Percentiles rank a stretch among this genome's conserved stretches.
These are phyloP conservation scores for Blastocystis sp. DNA, from an alignment of 352 stramenopile genomes.

Conservation along the genomic window DNA sequence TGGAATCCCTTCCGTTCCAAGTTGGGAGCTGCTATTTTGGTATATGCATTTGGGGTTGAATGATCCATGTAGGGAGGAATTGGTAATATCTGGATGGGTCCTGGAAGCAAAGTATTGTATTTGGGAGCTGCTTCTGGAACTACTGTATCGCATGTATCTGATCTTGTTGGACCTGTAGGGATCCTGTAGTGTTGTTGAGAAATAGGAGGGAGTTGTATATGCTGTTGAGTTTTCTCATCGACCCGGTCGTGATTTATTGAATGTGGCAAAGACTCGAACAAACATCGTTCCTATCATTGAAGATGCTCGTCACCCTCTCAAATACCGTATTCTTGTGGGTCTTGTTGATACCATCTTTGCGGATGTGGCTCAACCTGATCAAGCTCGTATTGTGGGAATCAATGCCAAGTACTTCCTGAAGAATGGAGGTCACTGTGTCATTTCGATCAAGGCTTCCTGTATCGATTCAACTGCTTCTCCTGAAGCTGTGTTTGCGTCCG, in stretches of 20 bases:
- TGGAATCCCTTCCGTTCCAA: conserved; percentile 99
- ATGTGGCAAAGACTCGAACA: conserved; percentile 94
- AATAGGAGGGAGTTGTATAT: conserved; percentile 84
- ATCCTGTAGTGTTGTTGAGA: not conserved
- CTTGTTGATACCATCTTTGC: conserved; percentile 98
- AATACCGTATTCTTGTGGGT: conserved; percentile 95
- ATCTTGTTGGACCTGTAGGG: conserved; percentile 87
- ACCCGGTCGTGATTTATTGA: conserved; percentile 93
- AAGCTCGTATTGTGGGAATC: conserved; percentile 94
- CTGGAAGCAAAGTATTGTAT: conserved; percentile 94
- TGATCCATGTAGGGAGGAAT: conserved; percentile 76
- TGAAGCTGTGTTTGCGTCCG: conserved; percentile 90
- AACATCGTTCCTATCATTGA: conserved; percentile 99
- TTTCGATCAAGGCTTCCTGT: conserved; percentile 98
- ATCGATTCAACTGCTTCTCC: conserved; percentile 94
- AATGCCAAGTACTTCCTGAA: conserved; percentile 98
- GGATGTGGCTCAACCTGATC: conserved; percentile 97
- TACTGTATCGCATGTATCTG: conserved; percentile 94
- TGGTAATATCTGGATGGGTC: conserved; percentile 94
- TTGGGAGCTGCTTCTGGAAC: conserved; percentile 93
- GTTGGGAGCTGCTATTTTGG: conserved; percentile 92
- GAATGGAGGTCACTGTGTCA: conserved; percentile 96
- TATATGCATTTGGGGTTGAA: not conserved
- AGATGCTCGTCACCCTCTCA: conserved; percentile 90
- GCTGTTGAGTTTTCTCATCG: conserved; percentile 98